Evolutionary conservation across 2,329 filamentous ascomycete species (phyloP).

Genomic region (Apiospora pterosperma): DNA sequence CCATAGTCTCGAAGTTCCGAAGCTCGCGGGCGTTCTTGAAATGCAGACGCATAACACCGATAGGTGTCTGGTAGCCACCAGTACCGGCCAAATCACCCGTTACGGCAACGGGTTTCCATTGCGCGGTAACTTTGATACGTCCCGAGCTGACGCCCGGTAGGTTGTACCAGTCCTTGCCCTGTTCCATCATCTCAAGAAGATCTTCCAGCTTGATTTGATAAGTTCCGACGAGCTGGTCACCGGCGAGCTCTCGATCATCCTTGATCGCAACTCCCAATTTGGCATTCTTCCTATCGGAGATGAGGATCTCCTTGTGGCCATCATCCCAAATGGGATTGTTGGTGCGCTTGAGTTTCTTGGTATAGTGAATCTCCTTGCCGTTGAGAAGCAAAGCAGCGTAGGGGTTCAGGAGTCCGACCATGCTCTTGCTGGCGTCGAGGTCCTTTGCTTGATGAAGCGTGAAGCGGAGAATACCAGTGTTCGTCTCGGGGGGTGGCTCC

Average conservation of each 20-base stretch:
- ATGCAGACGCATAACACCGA: conserved; percentile 93
- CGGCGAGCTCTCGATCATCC: conserved; percentile 82
- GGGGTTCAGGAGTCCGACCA: conserved; percentile 87
- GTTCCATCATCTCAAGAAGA: conserved; percentile 83
- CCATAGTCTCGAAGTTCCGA: conserved; percentile 89
- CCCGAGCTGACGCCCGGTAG: conserved; percentile 77
- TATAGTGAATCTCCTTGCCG: conserved; percentile 83
- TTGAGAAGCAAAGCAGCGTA: conserved; percentile 89
- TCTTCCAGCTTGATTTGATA: conserved; percentile 97
- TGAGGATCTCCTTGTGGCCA: conserved; percentile 87
- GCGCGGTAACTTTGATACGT: conserved; percentile 82
- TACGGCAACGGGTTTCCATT: conserved; percentile 94
- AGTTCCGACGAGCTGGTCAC: conserved; percentile 81
- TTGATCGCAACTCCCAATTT: conserved; percentile 92
- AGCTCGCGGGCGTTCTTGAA: conserved; percentile 80
- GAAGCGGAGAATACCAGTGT: conserved; percentile 91
- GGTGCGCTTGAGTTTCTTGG: conserved; percentile 90
- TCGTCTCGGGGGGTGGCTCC: conserved; percentile 80
- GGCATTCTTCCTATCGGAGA: conserved; percentile 88
- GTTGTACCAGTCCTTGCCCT: conserved; percentile 96
- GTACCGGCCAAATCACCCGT: conserved; percentile 73
- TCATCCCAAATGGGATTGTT: conserved; percentile 98
- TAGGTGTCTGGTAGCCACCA: conserved; percentile 86
- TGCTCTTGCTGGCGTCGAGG: conserved; percentile 84
- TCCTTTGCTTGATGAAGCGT: conserved; percentile 96